Base-by-base conservation (phyloP, 2,329 filamentous ascomycete species). In the Exophiala phaeomuriformis region DNA sequence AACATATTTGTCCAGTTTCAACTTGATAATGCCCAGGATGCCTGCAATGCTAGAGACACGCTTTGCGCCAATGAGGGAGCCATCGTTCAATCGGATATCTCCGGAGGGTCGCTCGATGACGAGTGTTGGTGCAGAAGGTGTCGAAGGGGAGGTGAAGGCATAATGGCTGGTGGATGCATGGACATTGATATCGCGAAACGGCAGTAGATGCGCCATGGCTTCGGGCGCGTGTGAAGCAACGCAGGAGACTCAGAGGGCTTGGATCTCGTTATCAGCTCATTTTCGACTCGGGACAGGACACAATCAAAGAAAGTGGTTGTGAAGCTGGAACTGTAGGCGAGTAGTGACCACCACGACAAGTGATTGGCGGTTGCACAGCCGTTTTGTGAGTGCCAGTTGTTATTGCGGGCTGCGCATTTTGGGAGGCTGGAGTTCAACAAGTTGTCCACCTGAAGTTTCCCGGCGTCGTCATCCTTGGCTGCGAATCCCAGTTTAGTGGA, bases 131-230 rank as follows among this genome's bases (percentile, higher is more conserved):
- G 90, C 86, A 71, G 90, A 83, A 57, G 90, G 90, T 2, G 90
- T 91, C 0, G 93, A 97, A 30, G 93, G 93, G 30, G 93, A 98
- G 37, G 88, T 90, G 72, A 98, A 98, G 64, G 90, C 88, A 77
- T 98, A 98, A 68, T 93, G 86, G 65, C 91, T 88, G 64, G 88
- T 79, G 49, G 91, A 90, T 61, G 90, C 87, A 72, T 95, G 90
- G 70, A 98, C 83, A 71, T 97, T 98, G 76, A 97, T 94, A 76
- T 98, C 93, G 68, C 91, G 83, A 73, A 90, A 98, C 27, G 91
- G 93, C 52, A 85, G 75, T 51, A 73, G 69, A 52, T 51, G 51
- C 10, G 61, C 61, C 61, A 62, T 62, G 36, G 37, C 49, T 47
- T 40, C 19, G 27, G 29, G 3, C 12, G 48, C 10, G 45, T 30